A percentile compares a stretch with the other conserved stretches of the same genome.
Conservation (phyloP, 768 basidiomycete genomes). For the Clitopilus passeckerianus region DNA sequence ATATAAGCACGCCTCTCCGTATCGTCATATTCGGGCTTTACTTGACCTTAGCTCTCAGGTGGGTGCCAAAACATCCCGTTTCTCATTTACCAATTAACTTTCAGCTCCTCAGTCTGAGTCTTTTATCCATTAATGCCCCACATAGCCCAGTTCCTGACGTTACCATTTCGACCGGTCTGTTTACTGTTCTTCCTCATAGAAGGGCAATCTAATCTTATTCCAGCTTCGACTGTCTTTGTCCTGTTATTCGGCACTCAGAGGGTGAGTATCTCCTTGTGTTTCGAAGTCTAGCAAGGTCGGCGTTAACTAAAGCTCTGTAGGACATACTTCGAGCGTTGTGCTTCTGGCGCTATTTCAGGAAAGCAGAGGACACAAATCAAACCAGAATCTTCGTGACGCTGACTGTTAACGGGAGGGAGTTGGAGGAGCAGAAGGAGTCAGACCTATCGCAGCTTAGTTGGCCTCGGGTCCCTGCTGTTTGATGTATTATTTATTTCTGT, state of each 20-base stretch:
- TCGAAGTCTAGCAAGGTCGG: background rate
- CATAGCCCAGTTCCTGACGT: slow-evolving; percentile 42
- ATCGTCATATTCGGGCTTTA: slow-evolving; percentile 40
- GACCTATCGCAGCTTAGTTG: background rate
- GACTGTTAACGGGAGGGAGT: background rate
- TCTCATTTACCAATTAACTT: background rate
- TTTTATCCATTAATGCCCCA: slow-evolving; percentile 38
- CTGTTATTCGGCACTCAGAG: slow-evolving; percentile 43
- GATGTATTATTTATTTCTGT: background rate
- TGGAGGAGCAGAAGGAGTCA: background rate
- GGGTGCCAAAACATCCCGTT: background rate
- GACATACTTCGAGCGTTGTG: slow-evolving; percentile 30
- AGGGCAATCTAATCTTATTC: background rate
- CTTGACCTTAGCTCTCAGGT: slow-evolving; percentile 37
- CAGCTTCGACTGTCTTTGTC: slow-evolving; percentile 39
- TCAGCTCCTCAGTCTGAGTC: slow-evolving; percentile 29
- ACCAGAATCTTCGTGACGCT: background rate
- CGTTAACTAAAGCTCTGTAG: slow-evolving; percentile 9
- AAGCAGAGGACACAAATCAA: background rate
- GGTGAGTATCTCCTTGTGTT: slow-evolving; percentile 21
- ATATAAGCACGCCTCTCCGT: slow-evolving; percentile 41
- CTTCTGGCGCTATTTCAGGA: slow-evolving; percentile 24
- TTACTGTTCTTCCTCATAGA: background rate
- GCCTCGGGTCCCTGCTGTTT: background rate
- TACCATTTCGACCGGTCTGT: slow-evolving; percentile 39